Evolutionary conservation across 129 eudicot genomes (phyloP), one percentile per base, ranked within the genome.

Genomic region (Arctium minus): DNA sequence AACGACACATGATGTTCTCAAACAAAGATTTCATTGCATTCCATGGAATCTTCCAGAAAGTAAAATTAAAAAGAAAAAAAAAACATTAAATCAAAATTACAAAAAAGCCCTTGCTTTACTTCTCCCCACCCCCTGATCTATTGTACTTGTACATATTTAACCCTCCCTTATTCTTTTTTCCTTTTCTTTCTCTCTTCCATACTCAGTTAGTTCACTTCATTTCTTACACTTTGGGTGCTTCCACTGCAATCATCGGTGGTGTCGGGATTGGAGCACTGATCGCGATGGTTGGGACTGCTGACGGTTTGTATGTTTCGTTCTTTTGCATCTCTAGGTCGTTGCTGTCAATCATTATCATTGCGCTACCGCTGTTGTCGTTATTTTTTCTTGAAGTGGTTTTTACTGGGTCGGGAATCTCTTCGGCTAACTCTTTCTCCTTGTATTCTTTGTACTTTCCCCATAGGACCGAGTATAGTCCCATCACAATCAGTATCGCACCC

Each of bases 391-490:
- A 62, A 31, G 10, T 9, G 3, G 75, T 80, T 86, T 96, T 93
- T 6, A 93, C 86, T 32, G 97, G 91, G 48, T 93, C 97, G 10
- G 81, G 90, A 32, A 95, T 85, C 50, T 68, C 78, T 50, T 82
- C 93, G 6, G 74, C 85, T 1, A 72, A 79, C 79, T 90, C 94
- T 40, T 88, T 91, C 85, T 96, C 99, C 77, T 93, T 88, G 91
- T 38, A 82, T 33, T 96, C 99, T 81, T 89, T 96, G 97, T 91
- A 91, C 82, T 96, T 96, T 13, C 99, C 99, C 99, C 99, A 96
- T 30, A 96, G 88, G 17, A 96, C 99, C 17, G 95, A 81, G 89
- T 96, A 96, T 6, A 96, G 82, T 74, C 99, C 99, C 37, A 93
- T 80, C 70, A 96, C 99, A 7, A 96, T 96, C 74, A 96, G 74